Evolutionary conservation across 2,329 filamentous ascomycete genomes (phyloP).

Genomic region (Alternaria ventricosa): DNA sequence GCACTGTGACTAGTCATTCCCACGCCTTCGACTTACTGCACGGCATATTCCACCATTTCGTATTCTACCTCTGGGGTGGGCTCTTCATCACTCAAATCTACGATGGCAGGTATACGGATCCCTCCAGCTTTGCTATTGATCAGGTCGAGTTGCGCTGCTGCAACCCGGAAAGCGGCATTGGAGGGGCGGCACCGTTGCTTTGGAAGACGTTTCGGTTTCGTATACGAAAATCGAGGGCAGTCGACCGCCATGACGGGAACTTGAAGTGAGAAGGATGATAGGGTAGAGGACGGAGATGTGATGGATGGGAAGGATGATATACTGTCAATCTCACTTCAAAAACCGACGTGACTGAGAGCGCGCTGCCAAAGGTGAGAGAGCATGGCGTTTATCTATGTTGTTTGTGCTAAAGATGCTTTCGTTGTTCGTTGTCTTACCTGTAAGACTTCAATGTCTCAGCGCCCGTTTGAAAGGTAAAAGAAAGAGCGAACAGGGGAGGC

Average conservation of each 20-base stretch:
- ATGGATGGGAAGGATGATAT: neutral
- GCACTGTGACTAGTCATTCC: accelerated
- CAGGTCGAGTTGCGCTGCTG: neutral
- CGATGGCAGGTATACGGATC: neutral
- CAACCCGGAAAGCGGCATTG: neutral
- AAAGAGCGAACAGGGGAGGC: neutral
- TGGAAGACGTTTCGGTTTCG: neutral
- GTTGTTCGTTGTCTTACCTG: neutral
- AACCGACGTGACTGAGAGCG: neutral
- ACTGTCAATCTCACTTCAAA: neutral
- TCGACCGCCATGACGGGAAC: neutral
- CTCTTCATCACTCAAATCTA: neutral
- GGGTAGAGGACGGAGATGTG: neutral
- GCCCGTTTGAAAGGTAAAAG: neutral
- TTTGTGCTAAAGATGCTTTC: neutral
- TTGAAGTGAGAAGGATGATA: neutral
- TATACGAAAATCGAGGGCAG: neutral
- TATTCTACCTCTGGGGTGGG: neutral
- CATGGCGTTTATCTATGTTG: neutral
- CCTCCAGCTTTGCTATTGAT: neutral
- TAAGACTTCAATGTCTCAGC: neutral
- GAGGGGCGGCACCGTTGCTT: neutral
- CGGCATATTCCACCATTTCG: neutral
- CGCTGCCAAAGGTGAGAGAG: neutral
- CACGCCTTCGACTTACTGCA: neutral